Percentiles rank a stretch among this genome's conserved stretches.
Evolutionary conservation across 352 stramenopile species (phyloP).

Genomic region (Phytophthora melonis): DNA sequence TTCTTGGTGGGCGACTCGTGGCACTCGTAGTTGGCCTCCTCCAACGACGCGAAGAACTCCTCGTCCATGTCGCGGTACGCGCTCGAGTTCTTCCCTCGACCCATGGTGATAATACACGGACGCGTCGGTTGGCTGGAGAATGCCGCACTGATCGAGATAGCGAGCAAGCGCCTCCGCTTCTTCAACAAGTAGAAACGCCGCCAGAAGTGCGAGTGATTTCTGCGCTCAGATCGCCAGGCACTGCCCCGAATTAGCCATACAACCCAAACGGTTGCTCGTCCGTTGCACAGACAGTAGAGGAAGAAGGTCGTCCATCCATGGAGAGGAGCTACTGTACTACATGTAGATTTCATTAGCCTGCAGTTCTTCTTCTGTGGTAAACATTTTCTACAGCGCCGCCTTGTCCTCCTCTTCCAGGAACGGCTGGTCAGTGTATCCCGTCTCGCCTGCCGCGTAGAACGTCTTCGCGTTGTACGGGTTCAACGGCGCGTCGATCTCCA

Average conservation of each 20-base stretch:
- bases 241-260: neutral
- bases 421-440: constrained; percentile 53
- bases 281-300: constrained; percentile 1
- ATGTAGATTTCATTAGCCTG: neutral
- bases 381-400: neutral
- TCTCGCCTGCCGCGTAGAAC: constrained; percentile 45
- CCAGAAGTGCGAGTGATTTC: neutral
- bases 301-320: neutral
- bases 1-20: constrained; percentile 35
- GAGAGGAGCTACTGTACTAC: too few relatives aligned
- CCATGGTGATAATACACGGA: constrained; percentile 33
- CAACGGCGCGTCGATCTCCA: constrained; percentile 48
- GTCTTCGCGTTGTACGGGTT: constrained; percentile 48
- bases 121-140: constrained; percentile 1
- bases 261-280: neutral
- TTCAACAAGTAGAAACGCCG: neutral
- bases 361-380: neutral
- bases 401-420: constrained; percentile 34
- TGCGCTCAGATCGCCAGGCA: neutral
- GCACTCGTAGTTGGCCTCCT: constrained; percentile 38
- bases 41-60: constrained; percentile 39
- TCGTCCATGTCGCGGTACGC: constrained; percentile 46
- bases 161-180: neutral
- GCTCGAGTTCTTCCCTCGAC: constrained; percentile 14
- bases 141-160: constrained; percentile 9